These are phyloP conservation scores for Coccomyxa sp. DNA, from an alignment of 139 green algal genomes.

Conservation along the genomic window DNA sequence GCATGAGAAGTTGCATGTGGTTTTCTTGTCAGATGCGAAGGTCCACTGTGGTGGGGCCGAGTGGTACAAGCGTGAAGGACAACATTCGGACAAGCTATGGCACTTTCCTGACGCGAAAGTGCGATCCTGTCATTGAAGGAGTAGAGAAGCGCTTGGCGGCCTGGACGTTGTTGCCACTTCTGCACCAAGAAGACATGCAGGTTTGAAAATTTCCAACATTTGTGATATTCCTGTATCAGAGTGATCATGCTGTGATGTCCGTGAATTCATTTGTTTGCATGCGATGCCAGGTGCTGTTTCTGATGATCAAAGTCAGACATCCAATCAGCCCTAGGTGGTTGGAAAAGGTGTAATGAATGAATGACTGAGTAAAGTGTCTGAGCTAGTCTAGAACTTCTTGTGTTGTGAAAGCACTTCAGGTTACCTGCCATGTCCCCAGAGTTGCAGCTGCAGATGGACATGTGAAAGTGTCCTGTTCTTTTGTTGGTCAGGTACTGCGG, in stretches of 20 bases:
- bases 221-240: background rate
- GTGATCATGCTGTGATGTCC: background rate
- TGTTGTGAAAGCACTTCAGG: background rate
- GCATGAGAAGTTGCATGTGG: background rate
- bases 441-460: background rate
- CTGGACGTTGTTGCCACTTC: slow-evolving; percentile 67
- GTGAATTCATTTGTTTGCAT: background rate
- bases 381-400: background rate
- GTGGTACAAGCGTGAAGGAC: slow-evolving; percentile 49
- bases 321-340: background rate
- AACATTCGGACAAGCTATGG: slow-evolving; percentile 74
- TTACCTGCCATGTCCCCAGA: background rate
- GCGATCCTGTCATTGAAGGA: slow-evolving; percentile 47
- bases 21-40: slow-evolving; percentile 59
- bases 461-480: background rate
- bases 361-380: background rate
- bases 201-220: background rate
- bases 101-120: slow-evolving; percentile 53
- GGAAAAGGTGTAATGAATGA: background rate
- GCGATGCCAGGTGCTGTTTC: too few species aligned
- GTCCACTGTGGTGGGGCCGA: slow-evolving; percentile 69
- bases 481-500: slow-evolving; percentile 12
- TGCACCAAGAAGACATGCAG: slow-evolving; percentile 84
- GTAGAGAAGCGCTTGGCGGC: slow-evolving; percentile 62
- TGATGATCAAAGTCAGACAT: background rate